phyloP scores from a whole-genome alignment of 352 stramenopile genomes.

The Pythium graminicola region DNA sequence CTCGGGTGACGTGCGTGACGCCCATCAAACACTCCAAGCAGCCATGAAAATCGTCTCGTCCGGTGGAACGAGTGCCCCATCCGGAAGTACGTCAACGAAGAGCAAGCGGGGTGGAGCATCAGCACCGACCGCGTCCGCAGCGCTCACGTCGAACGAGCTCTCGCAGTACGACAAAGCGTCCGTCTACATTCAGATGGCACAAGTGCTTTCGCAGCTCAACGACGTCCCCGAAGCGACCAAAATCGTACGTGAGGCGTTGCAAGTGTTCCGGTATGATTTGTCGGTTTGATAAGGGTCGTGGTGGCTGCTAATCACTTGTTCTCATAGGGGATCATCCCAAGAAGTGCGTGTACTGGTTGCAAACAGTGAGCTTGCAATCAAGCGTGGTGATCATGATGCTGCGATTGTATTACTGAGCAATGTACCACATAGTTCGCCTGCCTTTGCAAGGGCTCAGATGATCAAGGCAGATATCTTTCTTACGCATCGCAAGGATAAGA shows the following conservation, averaged over 20 bases:
- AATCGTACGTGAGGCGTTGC: constrained; percentile 59
- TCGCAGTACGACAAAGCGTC: constrained; percentile 78
- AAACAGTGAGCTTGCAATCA: constrained; percentile 87
- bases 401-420: constrained; percentile 87
- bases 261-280: constrained; percentile 47
- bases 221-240: constrained; percentile 60
- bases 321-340: constrained; percentile 53
- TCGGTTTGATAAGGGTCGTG: neutral
- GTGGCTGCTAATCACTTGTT: constrained; percentile 2
- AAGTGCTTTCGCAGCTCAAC: constrained; percentile 74
- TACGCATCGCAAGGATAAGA: constrained; percentile 88
- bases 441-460: constrained; percentile 85
- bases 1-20: constrained; percentile 69
- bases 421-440: constrained; percentile 66
- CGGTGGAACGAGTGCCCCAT: neutral
- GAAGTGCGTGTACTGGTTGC: constrained; percentile 90
- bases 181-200: constrained; percentile 83
- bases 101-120: constrained; percentile 7
- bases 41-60: constrained; percentile 61
- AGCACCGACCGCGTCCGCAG: neutral
- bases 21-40: constrained; percentile 63
- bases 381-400: constrained; percentile 84
- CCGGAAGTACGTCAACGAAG: neutral
- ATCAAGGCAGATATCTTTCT: constrained; percentile 93
- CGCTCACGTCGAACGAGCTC: constrained; percentile 23